Base-by-base conservation (phyloP, 2,329 filamentous ascomycete genomes). In the Aspergillus pseudotamarii region DNA sequence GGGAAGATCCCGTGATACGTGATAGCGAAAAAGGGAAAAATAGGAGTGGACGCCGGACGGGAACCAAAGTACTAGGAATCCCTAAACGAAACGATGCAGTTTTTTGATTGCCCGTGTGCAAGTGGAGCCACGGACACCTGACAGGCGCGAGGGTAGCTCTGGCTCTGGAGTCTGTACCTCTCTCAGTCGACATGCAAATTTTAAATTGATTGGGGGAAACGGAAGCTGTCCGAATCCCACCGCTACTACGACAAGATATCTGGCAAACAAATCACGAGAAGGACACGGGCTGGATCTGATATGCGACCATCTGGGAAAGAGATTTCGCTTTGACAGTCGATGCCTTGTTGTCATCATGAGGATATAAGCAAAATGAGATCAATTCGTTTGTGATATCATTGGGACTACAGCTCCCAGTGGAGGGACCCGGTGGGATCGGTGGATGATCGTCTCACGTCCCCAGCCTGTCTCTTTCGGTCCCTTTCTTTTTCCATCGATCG, bases 331-430 rank as follows among this genome's bases (percentile, higher is more conserved):
- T 19, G n/a, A 19, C 38, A 8, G 38, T 41, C 19, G 38, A 41
- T n/a, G 38, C 38, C 38, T n/a, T 8, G 8, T 41, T 36, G 34
- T 36, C 34, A 41, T 41, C 38, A 41, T 19, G 16, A 41, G 45
- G 4, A 16, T 23, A 5, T 16, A 28, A 14, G 5, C 14, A 26
- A 12, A 8, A 34, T 34, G 51, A 21, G 12, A 34, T 23, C 51
- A 8, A 21, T 21, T 54, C 23, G 12, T n/a, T 54, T 54, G 51
- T 36, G 51, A 54, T 54, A 54, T 54, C 30, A 54, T 54, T 54
- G 30, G 51, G 14, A 8, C 21, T 10, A 11, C 21, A 19, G 8
- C 32, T 53, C 19, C 19, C 2, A 48, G 23, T 26, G 51, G 51
- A n/a, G 19, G 19, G 16, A 36, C 16, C 30, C 9, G 30, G 50